A percentile compares a stretch with the other conserved stretches of the same genome.
Conservation (phyloP, 441 rosid genomes). For the Croton setiger region DNA sequence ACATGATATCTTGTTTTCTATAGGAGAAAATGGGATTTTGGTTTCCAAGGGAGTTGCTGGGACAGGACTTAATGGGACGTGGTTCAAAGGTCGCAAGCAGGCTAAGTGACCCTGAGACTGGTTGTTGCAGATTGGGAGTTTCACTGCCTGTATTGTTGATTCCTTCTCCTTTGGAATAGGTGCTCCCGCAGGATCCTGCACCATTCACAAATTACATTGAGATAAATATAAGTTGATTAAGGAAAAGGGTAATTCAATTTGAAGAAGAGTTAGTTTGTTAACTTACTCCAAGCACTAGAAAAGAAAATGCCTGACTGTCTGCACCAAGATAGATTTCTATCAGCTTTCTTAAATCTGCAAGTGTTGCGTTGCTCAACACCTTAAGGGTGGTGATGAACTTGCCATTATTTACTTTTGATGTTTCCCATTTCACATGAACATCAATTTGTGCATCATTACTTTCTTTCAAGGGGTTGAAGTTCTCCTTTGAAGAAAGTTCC, state of each 20-base stretch:
- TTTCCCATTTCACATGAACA: constrained; percentile 67
- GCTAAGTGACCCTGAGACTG: constrained; percentile 46
- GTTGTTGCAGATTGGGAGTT: constrained; percentile 51
- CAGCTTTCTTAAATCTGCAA: constrained; percentile 70
- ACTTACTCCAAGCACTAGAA: constrained; percentile 59
- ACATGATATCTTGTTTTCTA: constrained; percentile 51
- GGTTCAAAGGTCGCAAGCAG: constrained; percentile 41
- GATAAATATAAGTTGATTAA: background rate
- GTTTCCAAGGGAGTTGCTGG: constrained; percentile 56
- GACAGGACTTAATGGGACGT: constrained; percentile 38
- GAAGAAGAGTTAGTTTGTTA: background rate
- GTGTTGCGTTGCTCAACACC: constrained; percentile 51
- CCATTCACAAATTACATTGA: background rate
- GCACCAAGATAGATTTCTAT: constrained; percentile 60
- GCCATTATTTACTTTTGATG: constrained; percentile 45
- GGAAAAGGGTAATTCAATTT: background rate
- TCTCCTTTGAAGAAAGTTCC: constrained; percentile 49
- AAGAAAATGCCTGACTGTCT: constrained; percentile 49
- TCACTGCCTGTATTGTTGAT: constrained; percentile 38
- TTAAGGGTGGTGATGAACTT: constrained; percentile 52
- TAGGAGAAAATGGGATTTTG: constrained; percentile 49
- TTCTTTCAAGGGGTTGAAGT: constrained; percentile 34
- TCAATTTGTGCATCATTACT: constrained; percentile 36
- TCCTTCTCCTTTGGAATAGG: constrained; percentile 55
- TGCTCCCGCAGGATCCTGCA: constrained; percentile 62